These are phyloP conservation scores for Vitis rotundifolia DNA, from an alignment of 164 flowering plant genomes.

Conservation along the genomic window DNA sequence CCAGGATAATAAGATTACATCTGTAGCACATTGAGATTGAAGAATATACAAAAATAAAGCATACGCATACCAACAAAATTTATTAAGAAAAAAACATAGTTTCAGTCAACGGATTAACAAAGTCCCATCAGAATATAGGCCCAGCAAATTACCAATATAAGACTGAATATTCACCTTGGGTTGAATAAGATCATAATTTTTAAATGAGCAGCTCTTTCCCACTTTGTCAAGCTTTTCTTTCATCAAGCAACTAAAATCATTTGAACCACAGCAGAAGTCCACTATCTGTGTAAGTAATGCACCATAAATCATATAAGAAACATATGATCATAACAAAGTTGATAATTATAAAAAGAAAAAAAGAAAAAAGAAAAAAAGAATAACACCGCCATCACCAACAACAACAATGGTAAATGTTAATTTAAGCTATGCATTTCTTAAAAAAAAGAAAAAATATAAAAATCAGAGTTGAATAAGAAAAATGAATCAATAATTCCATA, in stretches of 20 bases:
- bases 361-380: not conserved
- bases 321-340: not conserved
- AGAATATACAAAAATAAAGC: not conserved
- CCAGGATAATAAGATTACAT: not conserved
- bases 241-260: slow-evolving; percentile 25
- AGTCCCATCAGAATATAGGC: not conserved
- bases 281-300: slow-evolving; percentile 12
- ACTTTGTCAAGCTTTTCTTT: slow-evolving; percentile 20
- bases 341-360: not conserved
- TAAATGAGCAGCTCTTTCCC: slow-evolving; percentile 16
- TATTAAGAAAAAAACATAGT: no score
- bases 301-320: no score
- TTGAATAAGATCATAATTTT: slow-evolving; percentile 22
- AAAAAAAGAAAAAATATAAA: no score
- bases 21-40: not conserved
- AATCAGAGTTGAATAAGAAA: no score
- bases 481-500: no score
- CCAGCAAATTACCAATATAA: not conserved
- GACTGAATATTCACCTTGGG: slow-evolving; percentile 14
- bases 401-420: no score
- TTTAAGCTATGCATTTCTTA: no score
- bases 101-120: not conserved
- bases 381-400: no score
- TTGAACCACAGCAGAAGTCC: slow-evolving; percentile 29
- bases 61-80: not conserved